Percentiles rank a stretch among this genome's conserved stretches.
phyloP scores from a whole-genome alignment of 1,139 yeast species.

The Candida pseudoviswanathii region DNA sequence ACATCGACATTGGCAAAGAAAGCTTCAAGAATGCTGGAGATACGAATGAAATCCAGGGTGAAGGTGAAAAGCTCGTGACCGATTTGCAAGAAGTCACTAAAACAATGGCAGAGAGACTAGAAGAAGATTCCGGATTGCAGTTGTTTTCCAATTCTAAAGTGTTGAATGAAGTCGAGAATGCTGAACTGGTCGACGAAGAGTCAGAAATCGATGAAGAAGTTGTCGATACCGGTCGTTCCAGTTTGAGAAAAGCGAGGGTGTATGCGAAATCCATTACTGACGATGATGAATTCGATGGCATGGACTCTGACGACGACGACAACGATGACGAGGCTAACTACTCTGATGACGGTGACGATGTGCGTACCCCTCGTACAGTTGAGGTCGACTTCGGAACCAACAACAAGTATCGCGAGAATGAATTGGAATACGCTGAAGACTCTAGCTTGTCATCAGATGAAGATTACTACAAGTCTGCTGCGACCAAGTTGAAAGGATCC shows the following conservation, averaged over 20 bases:
- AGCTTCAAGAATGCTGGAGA: conserved; percentile 56
- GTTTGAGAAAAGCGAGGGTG: conserved; percentile 60
- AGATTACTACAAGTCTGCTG: conserved; percentile 45
- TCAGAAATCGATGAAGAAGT: conserved; percentile 28
- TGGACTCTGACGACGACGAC: conserved; percentile 35
- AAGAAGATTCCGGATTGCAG: conserved; percentile 71
- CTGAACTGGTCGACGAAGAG: conserved; percentile 34
- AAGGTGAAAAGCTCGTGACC: conserved; percentile 81
- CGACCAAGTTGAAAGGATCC: conserved; percentile 47
- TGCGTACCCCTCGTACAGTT: conserved; percentile 35
- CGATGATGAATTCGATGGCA: conserved; percentile 51
- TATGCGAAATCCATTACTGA: conserved; percentile 56
- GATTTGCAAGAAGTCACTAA: conserved; percentile 71
- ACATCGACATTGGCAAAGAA: conserved; percentile 81
- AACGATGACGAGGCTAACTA: conserved; percentile 31
- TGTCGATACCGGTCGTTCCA: conserved; percentile 55
- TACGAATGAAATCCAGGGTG: conserved; percentile 57
- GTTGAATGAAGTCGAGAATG: conserved; percentile 40
- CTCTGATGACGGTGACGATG: conserved; percentile 26
- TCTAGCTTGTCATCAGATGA: conserved; percentile 43
- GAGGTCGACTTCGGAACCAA: conserved; percentile 52
- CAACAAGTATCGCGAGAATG: conserved; percentile 42
- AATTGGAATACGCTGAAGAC: conserved; percentile 54
- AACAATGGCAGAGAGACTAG: conserved; percentile 62
- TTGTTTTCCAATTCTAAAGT: conserved; percentile 64